Base-by-base conservation (phyloP, 768 basidiomycete species). In the Leccinum longicurvipes region DNA sequence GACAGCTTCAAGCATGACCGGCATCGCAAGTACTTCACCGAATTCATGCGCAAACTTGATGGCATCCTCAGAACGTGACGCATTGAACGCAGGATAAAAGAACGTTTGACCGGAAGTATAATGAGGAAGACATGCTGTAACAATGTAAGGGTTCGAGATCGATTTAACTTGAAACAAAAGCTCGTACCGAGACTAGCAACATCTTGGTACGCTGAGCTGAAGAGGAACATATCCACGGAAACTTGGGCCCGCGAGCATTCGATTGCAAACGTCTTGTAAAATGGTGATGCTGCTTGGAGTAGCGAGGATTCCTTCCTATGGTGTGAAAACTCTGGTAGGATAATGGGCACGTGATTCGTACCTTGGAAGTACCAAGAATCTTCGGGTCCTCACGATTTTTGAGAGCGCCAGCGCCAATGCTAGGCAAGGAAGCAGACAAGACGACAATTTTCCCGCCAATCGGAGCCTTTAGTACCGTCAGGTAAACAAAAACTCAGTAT, bases 221-320 rank as follows among this genome's bases (percentile, higher is more conserved):
- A 98, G 55, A 99, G 78, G 86, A 98, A 98, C 96, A 99, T 98
- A 71, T 98, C 96, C 56, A 98, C 96, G 0, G 94, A 93, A 45
- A 99, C 92, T 72, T 98, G 97, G 5, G 91, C 87, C 55, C 95
- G 85, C 12, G 96, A 98, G 69, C 96, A 98, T 63, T 98, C 97
- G 66, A 98, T 99, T 17, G 97, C 94, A 62, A 98, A 98, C 0
- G 91, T 93, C 79, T 99, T 99, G 80, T 98, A 98, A 78, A 96
- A 99, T 4, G 89, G 83, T 17, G 88, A 89, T 0, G 91, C 93
- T n/a, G 97, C 82, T 77, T 95, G 93, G 31, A 99, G 82, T 12
- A 99, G 78, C 15, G 84, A 83, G 12, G 93, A 95, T 79, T 99
- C 97, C 87, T 93, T 61, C 6, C 29, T 5, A 31, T 14, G 25